Conservation (phyloP, 495 filamentous ascomycete genomes). For the Penicillium desertorum region DNA sequence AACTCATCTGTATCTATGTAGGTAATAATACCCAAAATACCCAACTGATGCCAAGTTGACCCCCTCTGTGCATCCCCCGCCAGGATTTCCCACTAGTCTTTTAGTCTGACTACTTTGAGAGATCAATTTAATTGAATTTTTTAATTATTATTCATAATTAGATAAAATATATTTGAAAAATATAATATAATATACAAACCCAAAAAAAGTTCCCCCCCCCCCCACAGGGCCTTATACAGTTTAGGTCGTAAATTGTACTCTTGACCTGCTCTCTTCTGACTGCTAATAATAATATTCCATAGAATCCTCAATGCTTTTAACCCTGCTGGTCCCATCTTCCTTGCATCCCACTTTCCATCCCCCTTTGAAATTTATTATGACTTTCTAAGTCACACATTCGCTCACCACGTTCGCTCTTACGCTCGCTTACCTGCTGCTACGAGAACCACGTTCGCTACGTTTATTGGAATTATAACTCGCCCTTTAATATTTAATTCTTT, state of each 20-base stretch:
- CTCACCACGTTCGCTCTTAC: slow-evolving; percentile 47
- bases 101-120: slow-evolving; percentile 1
- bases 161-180: neutral
- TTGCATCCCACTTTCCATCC: slow-evolving; percentile 21
- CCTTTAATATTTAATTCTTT: slow-evolving; percentile 7
- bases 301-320: slow-evolving; percentile 27
- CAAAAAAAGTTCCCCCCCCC: slow-evolving; percentile 1
- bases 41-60: slow-evolving; percentile 14
- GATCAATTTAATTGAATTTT: slow-evolving; percentile 6
- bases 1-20: neutral
- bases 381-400: slow-evolving; percentile 43
- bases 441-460: slow-evolving; percentile 49
- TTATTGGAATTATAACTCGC: slow-evolving; percentile 12
- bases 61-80: slow-evolving; percentile 32
- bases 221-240: slow-evolving; percentile 31
- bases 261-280: slow-evolving; percentile 25
- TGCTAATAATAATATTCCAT: slow-evolving; percentile 35
- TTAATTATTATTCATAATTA: slow-evolving; percentile 2
- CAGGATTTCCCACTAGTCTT: slow-evolving; percentile 34
- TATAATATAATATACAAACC: slow-evolving; percentile 9
- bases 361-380: slow-evolving; percentile 34
- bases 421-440: slow-evolving; percentile 43
- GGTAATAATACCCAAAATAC: slow-evolving; percentile 1
- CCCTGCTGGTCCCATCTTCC: slow-evolving; percentile 27
- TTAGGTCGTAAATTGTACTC: slow-evolving; percentile 29